A percentile compares a stretch with the other conserved stretches of the same genome.
These are phyloP conservation scores for Cytospora piceae DNA, from an alignment of 2,329 filamentous ascomycete genomes.

Conservation along the genomic window DNA sequence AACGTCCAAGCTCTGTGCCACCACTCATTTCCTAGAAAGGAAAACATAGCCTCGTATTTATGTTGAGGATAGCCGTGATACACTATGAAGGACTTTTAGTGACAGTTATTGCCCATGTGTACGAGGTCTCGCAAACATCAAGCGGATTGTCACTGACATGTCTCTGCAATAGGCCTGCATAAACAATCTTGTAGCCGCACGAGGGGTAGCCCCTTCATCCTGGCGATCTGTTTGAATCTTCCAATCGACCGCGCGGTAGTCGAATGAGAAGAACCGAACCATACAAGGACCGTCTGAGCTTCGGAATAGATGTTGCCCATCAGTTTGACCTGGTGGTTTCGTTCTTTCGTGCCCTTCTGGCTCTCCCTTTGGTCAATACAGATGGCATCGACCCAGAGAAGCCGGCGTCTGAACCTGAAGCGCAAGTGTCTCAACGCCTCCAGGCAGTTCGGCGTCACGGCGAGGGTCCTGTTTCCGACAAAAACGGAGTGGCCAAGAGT, in stretches of 20 bases:
- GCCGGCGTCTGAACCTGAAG: not conserved
- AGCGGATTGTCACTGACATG: not conserved
- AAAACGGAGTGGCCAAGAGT: not conserved
- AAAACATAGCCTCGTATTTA: not conserved
- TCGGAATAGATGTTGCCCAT: slow-evolving; percentile 6
- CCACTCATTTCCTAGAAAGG: not conserved
- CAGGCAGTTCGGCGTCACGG: slow-evolving; percentile 9
- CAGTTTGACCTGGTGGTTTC: not conserved
- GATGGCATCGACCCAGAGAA: slow-evolving; percentile 6
- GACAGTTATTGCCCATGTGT: too few species aligned
- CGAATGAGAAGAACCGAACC: slow-evolving; percentile 4
- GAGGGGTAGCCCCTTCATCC: not conserved
- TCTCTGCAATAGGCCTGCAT: not conserved
- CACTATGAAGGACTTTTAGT: rapidly evolving
- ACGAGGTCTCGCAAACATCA: not conserved
- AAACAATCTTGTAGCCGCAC: not conserved
- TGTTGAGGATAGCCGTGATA: rapidly evolving
- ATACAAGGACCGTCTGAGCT: not conserved
- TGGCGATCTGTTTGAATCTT: not conserved
- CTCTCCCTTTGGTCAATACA: slow-evolving; percentile 6
- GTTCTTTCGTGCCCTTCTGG: not conserved
- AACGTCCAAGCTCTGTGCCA: not conserved
- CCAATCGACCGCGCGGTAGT: not conserved
- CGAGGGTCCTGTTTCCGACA: not conserved
- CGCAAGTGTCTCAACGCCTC: not conserved